Evolutionary conservation across 169 alveolate genomes (phyloP).

Genomic region (Cryptosporidium viatorum): DNA sequence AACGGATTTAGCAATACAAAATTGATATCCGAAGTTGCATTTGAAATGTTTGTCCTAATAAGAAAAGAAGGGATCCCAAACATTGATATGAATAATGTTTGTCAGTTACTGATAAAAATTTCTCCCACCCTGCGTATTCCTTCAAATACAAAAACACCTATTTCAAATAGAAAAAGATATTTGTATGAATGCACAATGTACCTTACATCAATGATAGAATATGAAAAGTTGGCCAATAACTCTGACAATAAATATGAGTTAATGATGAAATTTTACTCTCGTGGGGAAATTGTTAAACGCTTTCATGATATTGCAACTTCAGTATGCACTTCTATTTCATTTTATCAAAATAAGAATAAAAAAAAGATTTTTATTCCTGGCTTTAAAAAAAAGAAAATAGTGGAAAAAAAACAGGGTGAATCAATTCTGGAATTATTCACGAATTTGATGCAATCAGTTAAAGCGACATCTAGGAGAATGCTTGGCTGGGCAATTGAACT

Average conservation of each 20-base stretch:
- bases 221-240: neutral
- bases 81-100: slow-evolving; percentile 8
- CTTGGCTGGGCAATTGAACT: slow-evolving; percentile 67
- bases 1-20: neutral
- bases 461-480: slow-evolving; percentile 28
- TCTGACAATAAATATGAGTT: neutral
- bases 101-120: slow-evolving; percentile 27
- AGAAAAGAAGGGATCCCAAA: slow-evolving; percentile 60
- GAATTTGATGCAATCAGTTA: slow-evolving; percentile 50
- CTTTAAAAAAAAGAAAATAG: slow-evolving; percentile 23
- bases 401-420: slow-evolving; percentile 44
- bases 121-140: slow-evolving; percentile 30
- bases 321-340: slow-evolving; percentile 34
- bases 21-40: slow-evolving; percentile 29
- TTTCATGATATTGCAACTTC: slow-evolving; percentile 25
- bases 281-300: slow-evolving; percentile 12
- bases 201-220: slow-evolving; percentile 49
- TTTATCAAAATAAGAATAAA: slow-evolving; percentile 13
- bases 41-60: slow-evolving; percentile 38
- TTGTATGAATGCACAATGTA: slow-evolving; percentile 19
- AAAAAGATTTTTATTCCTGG: slow-evolving; percentile 16
- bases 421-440: slow-evolving; percentile 40
- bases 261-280: slow-evolving; percentile 9
- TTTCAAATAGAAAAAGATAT: slow-evolving; percentile 13
- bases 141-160: neutral